Base-by-base conservation (phyloP, 805 yeast species). In the Zygotorulaspora danielsina region DNA sequence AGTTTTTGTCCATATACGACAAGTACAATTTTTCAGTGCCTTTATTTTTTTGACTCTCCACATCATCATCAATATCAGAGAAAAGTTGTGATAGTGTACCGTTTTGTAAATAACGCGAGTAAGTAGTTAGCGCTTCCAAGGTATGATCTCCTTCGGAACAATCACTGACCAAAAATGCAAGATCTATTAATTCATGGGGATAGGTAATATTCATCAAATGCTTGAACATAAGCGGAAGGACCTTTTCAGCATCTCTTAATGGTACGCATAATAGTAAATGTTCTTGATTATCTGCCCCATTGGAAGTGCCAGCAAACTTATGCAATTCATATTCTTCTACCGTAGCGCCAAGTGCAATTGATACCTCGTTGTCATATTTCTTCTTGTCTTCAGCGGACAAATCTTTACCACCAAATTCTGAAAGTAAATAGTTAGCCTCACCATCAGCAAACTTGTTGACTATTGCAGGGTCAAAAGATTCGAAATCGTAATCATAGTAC, bases 141-240 rank as follows among this genome's bases (percentile, higher is more conserved):
- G 93, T 84, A 18, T 67, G 67, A 53, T 84, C 93, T 32, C 63
- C 73, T 24, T 69, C 72, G 1, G 88, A 77, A 54, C 93, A 84
- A 63, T 84, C 95, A 45, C 86, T 78, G 2, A 84, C 89, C 54
- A 84, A 67, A 54, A 84, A 84, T 12, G 88, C 89, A 44, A 84
- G 69, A 63, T 86, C 95, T 38, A 86, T 81, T 46, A 84, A 65
- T 17, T 75, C 72, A 57, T 87, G 96, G 39, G 84, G 87, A 57
- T 86, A 86, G 1, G 94, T 84, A 63, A 86, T 67, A 60, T 86
- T 85, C 90, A 83, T 84, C 63, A 86, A 66, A 63, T 86, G 84
- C 54, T 81, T 80, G 65, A 87, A 85, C 72, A 88, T 86, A 69
- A 85, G 69, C 9, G 93, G 88, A 45, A 86, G 64, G 15, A 84